phyloP scores from a whole-genome alignment of 352 stramenopile species.

The Thraustotheca clavata region DNA sequence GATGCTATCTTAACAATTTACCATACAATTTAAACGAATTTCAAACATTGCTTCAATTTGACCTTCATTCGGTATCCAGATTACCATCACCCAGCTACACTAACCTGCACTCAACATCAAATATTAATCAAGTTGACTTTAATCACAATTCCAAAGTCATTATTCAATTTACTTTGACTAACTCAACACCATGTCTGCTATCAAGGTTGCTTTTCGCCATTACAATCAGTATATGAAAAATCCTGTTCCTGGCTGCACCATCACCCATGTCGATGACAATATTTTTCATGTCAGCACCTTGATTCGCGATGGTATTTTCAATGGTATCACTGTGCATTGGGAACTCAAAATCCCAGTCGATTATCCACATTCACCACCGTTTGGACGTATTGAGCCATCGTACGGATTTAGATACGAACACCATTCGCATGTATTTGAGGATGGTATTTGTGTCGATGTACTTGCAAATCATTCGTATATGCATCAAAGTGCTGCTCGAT shows the following conservation, averaged over 20 bases:
- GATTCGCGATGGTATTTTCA: not conserved
- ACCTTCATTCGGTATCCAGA: slow-evolving; percentile 42
- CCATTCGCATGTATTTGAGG: slow-evolving; percentile 7
- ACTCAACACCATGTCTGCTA: not conserved
- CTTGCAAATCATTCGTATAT: slow-evolving; percentile 3
- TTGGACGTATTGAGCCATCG: not conserved
- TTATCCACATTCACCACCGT: slow-evolving; percentile 7
- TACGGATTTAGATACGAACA: slow-evolving; percentile 4
- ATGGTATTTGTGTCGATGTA: slow-evolving; percentile 10
- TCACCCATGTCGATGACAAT: slow-evolving; percentile 2
- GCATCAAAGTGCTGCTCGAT: not conserved
- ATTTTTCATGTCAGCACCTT: slow-evolving; percentile 13
- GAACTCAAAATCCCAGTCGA: not conserved
- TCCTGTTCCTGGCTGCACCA: not conserved
- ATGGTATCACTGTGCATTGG: slow-evolving; percentile 1
- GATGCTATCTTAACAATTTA: no score
- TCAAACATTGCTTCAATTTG: slow-evolving; percentile 79
- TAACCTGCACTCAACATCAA: not conserved
- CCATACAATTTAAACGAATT: no score
- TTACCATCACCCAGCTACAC: not conserved
- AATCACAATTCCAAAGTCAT: not conserved
- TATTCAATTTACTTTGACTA: not conserved
- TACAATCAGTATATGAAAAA: slow-evolving; percentile 10
- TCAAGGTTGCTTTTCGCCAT: slow-evolving; percentile 11
- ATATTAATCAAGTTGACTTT: no score